Conservation (phyloP, 805 yeast genomes). For the Starmerella khaoyaiensis region DNA sequence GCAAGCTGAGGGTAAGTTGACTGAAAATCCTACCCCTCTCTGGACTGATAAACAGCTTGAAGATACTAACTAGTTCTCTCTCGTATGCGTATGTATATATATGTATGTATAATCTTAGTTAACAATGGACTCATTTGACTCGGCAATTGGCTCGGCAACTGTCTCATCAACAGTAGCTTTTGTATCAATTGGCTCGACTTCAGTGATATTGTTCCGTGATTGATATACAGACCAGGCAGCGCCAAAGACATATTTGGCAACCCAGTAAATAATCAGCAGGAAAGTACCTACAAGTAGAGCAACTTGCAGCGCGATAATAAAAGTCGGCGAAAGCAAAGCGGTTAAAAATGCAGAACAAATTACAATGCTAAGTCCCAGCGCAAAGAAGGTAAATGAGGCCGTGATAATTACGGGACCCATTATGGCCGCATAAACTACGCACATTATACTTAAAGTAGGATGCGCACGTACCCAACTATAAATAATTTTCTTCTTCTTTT, state of each 20-base stretch:
- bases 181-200: no score
- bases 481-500: neutral
- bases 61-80: neutral
- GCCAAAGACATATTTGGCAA: no score
- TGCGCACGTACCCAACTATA: neutral
- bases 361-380: neutral
- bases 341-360: neutral
- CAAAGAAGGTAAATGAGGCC: neutral
- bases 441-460: neutral
- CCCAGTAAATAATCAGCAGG: no score
- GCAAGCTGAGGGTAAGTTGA: slow-evolving; percentile 49
- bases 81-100: no score
- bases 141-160: no score
- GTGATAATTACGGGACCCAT: neutral
- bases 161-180: no score
- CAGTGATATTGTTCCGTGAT: no score
- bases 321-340: neutral
- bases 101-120: no score
- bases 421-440: neutral
- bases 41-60: slow-evolving; percentile 78
- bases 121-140: no score
- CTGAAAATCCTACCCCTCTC: slow-evolving; percentile 38
- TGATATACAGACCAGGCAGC: no score
- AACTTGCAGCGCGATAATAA: neutral
- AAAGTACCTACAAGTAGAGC: no score